Conservation (phyloP, 2,329 filamentous ascomycete species). For the Cercospora beticola region DNA sequence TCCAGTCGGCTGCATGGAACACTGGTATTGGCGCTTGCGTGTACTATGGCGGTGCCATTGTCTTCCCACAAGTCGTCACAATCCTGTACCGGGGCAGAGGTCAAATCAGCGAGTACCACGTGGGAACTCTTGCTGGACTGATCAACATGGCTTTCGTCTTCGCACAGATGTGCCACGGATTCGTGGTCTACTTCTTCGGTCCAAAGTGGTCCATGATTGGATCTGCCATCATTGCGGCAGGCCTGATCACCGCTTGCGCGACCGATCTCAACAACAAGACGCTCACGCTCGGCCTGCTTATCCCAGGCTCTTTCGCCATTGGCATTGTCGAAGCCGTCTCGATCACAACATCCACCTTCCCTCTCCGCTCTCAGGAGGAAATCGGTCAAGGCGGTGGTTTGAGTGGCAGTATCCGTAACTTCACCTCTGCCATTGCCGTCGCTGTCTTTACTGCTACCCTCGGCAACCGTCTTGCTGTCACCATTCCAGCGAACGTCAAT, state of each 20-base stretch:
- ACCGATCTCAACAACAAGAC: constrained; percentile 25
- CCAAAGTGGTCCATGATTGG: constrained; percentile 33
- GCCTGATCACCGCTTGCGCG: constrained; percentile 27
- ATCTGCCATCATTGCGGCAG: constrained; percentile 25
- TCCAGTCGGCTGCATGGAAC: constrained; percentile 30
- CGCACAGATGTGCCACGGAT: constrained; percentile 32
- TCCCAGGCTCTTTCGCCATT: constrained; percentile 28
- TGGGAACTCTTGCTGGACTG: constrained; percentile 30
- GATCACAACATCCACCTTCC: constrained; percentile 31
- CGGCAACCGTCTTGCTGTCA: constrained; percentile 25
- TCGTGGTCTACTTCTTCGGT: constrained; percentile 29
- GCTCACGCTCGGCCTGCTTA: constrained; percentile 27
- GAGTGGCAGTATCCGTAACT: constrained; percentile 28
- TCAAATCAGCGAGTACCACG: constrained; percentile 31
- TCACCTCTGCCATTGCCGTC: constrained; percentile 28
- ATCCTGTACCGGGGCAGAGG: constrained; percentile 29
- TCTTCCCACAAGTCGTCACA: constrained; percentile 31
- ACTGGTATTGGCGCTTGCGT: constrained; percentile 30
- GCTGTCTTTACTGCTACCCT: constrained; percentile 30
- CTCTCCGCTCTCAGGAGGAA: constrained; percentile 31
- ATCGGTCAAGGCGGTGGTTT: constrained; percentile 31
- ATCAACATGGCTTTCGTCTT: constrained; percentile 32
- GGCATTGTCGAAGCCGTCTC: constrained; percentile 30
- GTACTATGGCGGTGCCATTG: constrained; percentile 30
- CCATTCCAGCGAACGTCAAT: constrained; percentile 23